Evolutionary conservation across 2,329 filamentous ascomycete genomes (phyloP).

Genomic region (Cryoendolithus antarcticus): DNA sequence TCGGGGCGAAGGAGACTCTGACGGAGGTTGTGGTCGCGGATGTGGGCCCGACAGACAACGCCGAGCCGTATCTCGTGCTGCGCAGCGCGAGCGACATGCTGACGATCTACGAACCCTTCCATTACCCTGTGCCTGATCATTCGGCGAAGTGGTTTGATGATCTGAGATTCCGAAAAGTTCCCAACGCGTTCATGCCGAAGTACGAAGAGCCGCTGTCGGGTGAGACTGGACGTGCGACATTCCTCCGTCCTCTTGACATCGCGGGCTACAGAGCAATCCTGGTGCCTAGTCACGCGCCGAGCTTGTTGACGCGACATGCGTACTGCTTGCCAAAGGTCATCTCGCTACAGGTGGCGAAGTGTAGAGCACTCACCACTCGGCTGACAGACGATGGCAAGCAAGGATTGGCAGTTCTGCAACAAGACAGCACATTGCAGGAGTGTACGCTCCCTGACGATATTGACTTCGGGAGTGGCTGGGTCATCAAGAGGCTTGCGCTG

Average conservation of each 20-base stretch:
- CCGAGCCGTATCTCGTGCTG: conserved; percentile 67
- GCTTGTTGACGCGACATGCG: conserved; percentile 71
- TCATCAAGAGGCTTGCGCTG: conserved; percentile 58
- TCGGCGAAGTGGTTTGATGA: conserved; percentile 35
- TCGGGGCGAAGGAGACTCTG: conserved; percentile 58
- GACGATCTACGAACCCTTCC: conserved; percentile 74
- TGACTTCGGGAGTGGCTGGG: conserved; percentile 65
- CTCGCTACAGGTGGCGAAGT: conserved; percentile 1
- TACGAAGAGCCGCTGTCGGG: conserved; percentile 38
- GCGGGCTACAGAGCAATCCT: conserved; percentile 72
- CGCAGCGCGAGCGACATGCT: conserved; percentile 72
- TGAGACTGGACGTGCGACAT: conserved; percentile 31
- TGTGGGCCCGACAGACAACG: conserved; percentile 60
- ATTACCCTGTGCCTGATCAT: conserved; percentile 23
- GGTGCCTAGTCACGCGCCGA: conserved; percentile 65
- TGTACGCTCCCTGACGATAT: conserved; percentile 56
- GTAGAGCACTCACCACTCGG: conserved; percentile 6
- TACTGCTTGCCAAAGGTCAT: conserved; percentile 60
- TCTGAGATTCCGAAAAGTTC: conserved; percentile 64
- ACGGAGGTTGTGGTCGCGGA: conserved; percentile 75
- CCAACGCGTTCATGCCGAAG: conserved; percentile 55
- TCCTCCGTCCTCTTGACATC: conserved; percentile 51
- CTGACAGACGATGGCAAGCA: conserved; percentile 1
- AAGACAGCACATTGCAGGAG: conserved; percentile 56
- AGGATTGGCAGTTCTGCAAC: conserved; percentile 57